phyloP scores from a whole-genome alignment of 192 early-diverging fungal species.

The Gryganskiella cystojenkinii region DNA sequence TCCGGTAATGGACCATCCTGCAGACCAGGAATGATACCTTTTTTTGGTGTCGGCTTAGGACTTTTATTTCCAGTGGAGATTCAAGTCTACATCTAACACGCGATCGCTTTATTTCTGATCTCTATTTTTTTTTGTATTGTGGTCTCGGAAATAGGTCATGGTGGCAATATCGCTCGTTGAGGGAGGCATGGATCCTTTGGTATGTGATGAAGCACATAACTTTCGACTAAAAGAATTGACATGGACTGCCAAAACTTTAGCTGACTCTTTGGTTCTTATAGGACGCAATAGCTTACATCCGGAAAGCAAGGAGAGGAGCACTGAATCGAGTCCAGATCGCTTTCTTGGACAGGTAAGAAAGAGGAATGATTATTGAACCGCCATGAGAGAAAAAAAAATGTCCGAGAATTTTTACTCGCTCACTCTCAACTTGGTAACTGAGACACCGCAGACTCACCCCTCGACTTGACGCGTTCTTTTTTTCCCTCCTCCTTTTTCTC shows the following conservation, averaged over 20 bases:
- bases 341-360: conserved; percentile 53
- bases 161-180: conserved; percentile 81
- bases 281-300: conserved; percentile 57
- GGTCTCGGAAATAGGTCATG: conserved; percentile 49
- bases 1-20: too few relatives aligned
- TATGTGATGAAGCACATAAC: conserved; percentile 19
- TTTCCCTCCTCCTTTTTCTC: background rate
- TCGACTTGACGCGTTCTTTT: conserved; percentile 1
- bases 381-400: too few relatives aligned
- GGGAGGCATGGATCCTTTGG: conserved; percentile 76
- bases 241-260: too few relatives aligned
- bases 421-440: too few relatives aligned
- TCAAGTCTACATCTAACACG: too few relatives aligned
- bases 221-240: too few relatives aligned
- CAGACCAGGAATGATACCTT: too few relatives aligned
- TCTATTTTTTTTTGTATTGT: background rate
- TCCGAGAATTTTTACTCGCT: background rate
- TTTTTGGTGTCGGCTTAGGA: too few relatives aligned
- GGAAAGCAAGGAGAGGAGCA: conserved; percentile 51
- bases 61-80: too few relatives aligned
- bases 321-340: conserved; percentile 57
- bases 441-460: too few relatives aligned
- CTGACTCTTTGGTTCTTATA: conserved; percentile 25
- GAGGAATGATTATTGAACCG: background rate
- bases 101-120: background rate